Evolutionary conservation across 2,329 filamentous ascomycete species (phyloP).

Genomic region (Hymenoscyphus fructigenus): DNA sequence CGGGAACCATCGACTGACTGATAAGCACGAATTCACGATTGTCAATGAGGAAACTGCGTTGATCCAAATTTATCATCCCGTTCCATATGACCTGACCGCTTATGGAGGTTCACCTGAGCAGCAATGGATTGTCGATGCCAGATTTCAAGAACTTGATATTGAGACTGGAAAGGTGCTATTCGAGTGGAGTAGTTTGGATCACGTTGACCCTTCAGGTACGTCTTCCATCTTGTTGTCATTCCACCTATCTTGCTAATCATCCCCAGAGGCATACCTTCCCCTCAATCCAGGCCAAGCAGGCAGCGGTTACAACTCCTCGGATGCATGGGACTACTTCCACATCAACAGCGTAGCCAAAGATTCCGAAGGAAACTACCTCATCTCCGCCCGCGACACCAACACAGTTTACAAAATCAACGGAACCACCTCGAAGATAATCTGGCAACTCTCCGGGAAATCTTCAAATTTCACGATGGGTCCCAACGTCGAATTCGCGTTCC

Average conservation of each 20-base stretch:
- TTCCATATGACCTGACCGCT: slow-evolving; percentile 44
- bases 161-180: slow-evolving; percentile 55
- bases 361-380: slow-evolving; percentile 44
- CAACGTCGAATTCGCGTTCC: slow-evolving; percentile 49
- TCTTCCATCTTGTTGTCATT: too few relatives aligned
- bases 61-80: slow-evolving; percentile 54
- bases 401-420: slow-evolving; percentile 36
- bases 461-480: slow-evolving; percentile 43
- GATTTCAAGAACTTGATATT: slow-evolving; percentile 44
- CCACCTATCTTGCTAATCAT: too few relatives aligned
- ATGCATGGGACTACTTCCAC: slow-evolving; percentile 42
- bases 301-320: slow-evolving; percentile 39
- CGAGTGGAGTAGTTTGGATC: slow-evolving; percentile 58
- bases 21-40: slow-evolving; percentile 55
- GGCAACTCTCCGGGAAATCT: slow-evolving; percentile 37
- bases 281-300: slow-evolving; percentile 43
- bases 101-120: slow-evolving; percentile 46
- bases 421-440: neutral
- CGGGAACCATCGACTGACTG: slow-evolving; percentile 49
- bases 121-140: slow-evolving; percentile 48
- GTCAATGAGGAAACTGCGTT: slow-evolving; percentile 52
- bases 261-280: too few relatives aligned
- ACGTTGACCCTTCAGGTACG: slow-evolving; percentile 42
- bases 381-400: slow-evolving; percentile 47
- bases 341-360: slow-evolving; percentile 43